These are phyloP conservation scores for Fusarium oligoseptatum DNA, from an alignment of 2,329 filamentous ascomycete species.

Conservation along the genomic window DNA sequence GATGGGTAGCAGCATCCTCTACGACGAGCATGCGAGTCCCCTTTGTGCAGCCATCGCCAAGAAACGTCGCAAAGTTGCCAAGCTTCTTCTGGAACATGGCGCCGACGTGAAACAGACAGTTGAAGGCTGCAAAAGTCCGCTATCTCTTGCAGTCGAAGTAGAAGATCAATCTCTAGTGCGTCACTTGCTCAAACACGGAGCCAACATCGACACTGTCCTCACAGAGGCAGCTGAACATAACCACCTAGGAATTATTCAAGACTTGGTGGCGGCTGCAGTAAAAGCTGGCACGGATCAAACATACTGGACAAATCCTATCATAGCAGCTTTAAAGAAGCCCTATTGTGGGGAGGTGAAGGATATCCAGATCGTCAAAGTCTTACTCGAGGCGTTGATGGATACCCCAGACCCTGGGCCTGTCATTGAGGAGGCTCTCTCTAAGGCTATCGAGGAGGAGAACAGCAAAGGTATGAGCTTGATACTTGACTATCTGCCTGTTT, in stretches of 20 bases:
- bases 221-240: neutral
- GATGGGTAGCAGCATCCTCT: neutral
- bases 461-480: neutral
- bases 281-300: neutral
- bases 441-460: neutral
- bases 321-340: neutral
- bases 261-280: neutral
- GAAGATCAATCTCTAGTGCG: neutral
- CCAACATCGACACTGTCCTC: neutral
- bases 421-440: neutral
- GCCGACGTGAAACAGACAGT: slow-evolving; percentile 6
- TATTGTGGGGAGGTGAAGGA: neutral
- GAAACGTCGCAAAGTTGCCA: neutral
- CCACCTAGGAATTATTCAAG: slow-evolving; percentile 8
- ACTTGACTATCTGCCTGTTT: neutral
- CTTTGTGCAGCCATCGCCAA: slow-evolving; percentile 4
- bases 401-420: neutral
- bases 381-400: neutral
- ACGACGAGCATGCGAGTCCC: neutral
- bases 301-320: neutral
- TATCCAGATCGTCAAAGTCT: neutral
- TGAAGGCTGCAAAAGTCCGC: neutral
- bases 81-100: slow-evolving; percentile 2
- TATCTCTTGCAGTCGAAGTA: neutral
- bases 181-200: slow-evolving; percentile 5